phyloP scores from a whole-genome alignment of 768 basidiomycete genomes.

The Tylopilus balloui region DNA sequence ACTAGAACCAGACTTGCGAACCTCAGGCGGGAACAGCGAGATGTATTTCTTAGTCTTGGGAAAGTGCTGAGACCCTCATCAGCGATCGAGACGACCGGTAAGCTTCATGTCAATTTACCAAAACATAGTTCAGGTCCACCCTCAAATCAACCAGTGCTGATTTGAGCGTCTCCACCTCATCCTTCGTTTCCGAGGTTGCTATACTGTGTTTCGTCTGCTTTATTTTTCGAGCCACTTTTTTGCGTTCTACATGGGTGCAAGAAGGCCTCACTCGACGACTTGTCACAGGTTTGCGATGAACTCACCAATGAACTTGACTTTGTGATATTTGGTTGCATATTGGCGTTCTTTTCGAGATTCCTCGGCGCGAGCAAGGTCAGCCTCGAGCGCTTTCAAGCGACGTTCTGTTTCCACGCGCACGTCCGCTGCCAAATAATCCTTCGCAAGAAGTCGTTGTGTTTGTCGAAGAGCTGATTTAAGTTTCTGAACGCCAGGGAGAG shows the following conservation, averaged over 20 bases:
- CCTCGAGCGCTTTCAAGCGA: slow-evolving; percentile 67
- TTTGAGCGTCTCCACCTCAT: slow-evolving; percentile 41
- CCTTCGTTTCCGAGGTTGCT: slow-evolving; percentile 32
- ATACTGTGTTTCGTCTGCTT: slow-evolving; percentile 59
- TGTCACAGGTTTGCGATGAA: background rate
- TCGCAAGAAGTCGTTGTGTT: slow-evolving; percentile 75
- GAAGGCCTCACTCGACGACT: background rate
- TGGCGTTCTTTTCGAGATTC: slow-evolving; percentile 61
- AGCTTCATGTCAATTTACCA: slow-evolving; percentile 43
- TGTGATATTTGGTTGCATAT: slow-evolving; percentile 78
- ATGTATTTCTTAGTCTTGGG: slow-evolving; percentile 86
- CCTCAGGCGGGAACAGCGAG: slow-evolving; percentile 78
- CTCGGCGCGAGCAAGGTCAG: slow-evolving; percentile 65
- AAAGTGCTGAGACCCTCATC: slow-evolving; percentile 54
- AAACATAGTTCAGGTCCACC: slow-evolving; percentile 87
- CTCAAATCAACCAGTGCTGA: slow-evolving; percentile 56
- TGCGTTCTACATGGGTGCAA: slow-evolving; percentile 55
- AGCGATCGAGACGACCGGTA: background rate
- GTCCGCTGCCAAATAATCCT: slow-evolving; percentile 83
- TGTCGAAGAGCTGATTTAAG: slow-evolving; percentile 82
- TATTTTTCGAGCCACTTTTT: slow-evolving; percentile 80
- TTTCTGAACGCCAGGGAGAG: slow-evolving; percentile 71
- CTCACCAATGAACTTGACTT: slow-evolving; percentile 91
- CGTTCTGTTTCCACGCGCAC: slow-evolving; percentile 80
- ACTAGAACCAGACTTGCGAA: slow-evolving; percentile 23